phyloP scores from a whole-genome alignment of 192 early-diverging fungal genomes.

The Phycomyces nitens region DNA sequence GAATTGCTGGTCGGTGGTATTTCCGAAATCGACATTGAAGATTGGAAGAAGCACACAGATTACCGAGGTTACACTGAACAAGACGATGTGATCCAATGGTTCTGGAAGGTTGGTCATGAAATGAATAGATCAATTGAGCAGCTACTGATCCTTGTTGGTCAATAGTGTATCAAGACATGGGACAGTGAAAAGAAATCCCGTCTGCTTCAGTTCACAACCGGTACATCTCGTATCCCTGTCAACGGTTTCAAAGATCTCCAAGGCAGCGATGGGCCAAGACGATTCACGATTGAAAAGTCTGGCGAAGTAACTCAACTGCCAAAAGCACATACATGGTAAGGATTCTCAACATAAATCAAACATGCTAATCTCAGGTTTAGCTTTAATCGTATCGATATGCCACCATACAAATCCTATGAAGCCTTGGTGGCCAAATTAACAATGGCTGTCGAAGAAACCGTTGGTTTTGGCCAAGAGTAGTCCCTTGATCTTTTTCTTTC shows the following conservation, averaged over 20 bases:
- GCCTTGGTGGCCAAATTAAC: constrained; percentile 56
- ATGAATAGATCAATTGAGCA: not conserved
- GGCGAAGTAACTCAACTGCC: constrained; percentile 85
- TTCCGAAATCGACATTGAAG: constrained; percentile 93
- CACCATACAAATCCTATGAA: constrained; percentile 86
- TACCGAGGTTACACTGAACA: constrained; percentile 97
- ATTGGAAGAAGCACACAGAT: constrained; percentile 99
- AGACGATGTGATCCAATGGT: constrained; percentile 92
- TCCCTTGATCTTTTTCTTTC: too few species aligned
- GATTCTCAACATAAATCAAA: not conserved
- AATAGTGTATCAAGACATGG: constrained; percentile 71
- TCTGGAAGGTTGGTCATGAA: constrained; percentile 72
- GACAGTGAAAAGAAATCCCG: constrained; percentile 94
- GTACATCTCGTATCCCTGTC: constrained; percentile 96
- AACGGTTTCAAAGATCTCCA: constrained; percentile 99
- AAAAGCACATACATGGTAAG: constrained; percentile 91
- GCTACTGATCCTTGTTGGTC: not conserved
- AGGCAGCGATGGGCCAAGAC: constrained; percentile 91
- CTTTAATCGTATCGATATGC: constrained; percentile 97
- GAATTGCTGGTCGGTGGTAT: constrained; percentile 97
- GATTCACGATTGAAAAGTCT: constrained; percentile 94
- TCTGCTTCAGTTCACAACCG: constrained; percentile 95
- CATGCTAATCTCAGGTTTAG: constrained; percentile 38
- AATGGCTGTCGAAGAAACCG: constrained; percentile 92
- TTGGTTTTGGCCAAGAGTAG: constrained; percentile 89